Base-by-base conservation (phyloP, 2,329 filamentous ascomycete species). In the Aspergillus costaricaensis region DNA sequence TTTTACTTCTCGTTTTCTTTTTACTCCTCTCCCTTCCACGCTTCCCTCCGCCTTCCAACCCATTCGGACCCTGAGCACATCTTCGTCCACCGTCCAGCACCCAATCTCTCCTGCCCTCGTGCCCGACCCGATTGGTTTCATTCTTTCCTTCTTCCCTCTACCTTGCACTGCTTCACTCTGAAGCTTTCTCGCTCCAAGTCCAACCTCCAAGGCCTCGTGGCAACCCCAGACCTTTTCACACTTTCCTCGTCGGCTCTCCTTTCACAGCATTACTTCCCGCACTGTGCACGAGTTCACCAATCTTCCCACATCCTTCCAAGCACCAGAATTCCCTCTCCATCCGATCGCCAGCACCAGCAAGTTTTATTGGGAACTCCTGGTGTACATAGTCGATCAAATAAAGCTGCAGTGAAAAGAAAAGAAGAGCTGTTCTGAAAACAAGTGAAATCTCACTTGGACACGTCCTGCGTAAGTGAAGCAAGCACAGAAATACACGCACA, bases 291-390 rank as follows among this genome's bases (percentile, higher is more conserved):
- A 69, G 60, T 30, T 41, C 69, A 65, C 67, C 69, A 70, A 58
- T 61, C 61, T 65, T 66, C 69, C 65, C 64, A 68, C 32, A 65
- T 67, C 67, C 62, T 64, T 67, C 61, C 66, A 70, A 75, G 69
- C 74, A 77, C 72, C 76, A 77, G 70, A 70, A 38, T 69, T 73
- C 71, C 71, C 71, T 74, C 70, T 70, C 68, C 68, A 67, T 59
- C 69, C 72, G 74, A 74, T 71, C 76, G 74, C 76, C 77, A 82
- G 78, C 90, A 93, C 89, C 90, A 92, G 89, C 91, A 91, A 88
- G 89, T 92, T 94, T 93, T 92, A 89, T 92, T 91, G 81, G 85
- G 89, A 90, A 86, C 85, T 85, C 82, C 85, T 87, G 91, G 91
- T 93, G 90, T 92, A 92, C 84, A 91, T 92, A 92, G 76, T 69